Evolutionary conservation across 352 stramenopile genomes (phyloP).

Genomic region (Pythium rhizo-oryzae): DNA sequence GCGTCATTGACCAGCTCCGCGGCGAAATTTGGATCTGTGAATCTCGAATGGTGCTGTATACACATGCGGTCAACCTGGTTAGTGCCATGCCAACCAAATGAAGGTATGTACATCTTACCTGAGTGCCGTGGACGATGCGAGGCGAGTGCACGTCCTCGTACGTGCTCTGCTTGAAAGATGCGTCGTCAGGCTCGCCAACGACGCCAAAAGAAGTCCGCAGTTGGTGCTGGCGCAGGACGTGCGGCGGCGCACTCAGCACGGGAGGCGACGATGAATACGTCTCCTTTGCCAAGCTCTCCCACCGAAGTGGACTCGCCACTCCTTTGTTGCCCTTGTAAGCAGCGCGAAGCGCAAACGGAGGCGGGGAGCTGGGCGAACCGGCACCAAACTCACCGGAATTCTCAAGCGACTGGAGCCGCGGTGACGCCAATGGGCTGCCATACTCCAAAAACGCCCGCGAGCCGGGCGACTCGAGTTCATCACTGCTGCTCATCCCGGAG

Average conservation of each 20-base stretch:
- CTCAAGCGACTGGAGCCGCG: slow-evolving; percentile 58
- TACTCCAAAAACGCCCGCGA: slow-evolving; percentile 53
- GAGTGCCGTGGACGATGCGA: slow-evolving; percentile 40
- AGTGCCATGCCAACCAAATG: neutral
- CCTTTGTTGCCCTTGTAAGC: slow-evolving; percentile 1
- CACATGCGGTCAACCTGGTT: neutral
- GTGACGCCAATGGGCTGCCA: slow-evolving; percentile 58
- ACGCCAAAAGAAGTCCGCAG: slow-evolving; percentile 39
- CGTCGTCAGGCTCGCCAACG: slow-evolving; percentile 40
- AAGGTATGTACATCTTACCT: slow-evolving; percentile 22
- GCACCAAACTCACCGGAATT: slow-evolving; percentile 55
- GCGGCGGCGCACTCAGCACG: slow-evolving; percentile 52
- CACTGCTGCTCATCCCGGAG: slow-evolving; percentile 44
- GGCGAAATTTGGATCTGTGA: slow-evolving; percentile 46
- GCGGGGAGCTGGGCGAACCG: slow-evolving; percentile 58
- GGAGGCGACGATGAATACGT: slow-evolving; percentile 50
- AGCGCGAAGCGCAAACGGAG: slow-evolving; percentile 62
- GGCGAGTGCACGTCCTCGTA: slow-evolving; percentile 45
- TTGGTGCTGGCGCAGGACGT: slow-evolving; percentile 36
- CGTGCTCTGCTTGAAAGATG: slow-evolving; percentile 27
- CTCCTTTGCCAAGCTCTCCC: slow-evolving; percentile 68
- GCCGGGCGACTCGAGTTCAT: slow-evolving; percentile 40
- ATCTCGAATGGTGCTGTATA: slow-evolving; percentile 28
- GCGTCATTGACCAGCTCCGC: slow-evolving; percentile 64
- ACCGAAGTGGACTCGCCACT: slow-evolving; percentile 58